Evolutionary conservation across 2,329 filamentous ascomycete species (phyloP).

Genomic region (Aspergillus nomiae): DNA sequence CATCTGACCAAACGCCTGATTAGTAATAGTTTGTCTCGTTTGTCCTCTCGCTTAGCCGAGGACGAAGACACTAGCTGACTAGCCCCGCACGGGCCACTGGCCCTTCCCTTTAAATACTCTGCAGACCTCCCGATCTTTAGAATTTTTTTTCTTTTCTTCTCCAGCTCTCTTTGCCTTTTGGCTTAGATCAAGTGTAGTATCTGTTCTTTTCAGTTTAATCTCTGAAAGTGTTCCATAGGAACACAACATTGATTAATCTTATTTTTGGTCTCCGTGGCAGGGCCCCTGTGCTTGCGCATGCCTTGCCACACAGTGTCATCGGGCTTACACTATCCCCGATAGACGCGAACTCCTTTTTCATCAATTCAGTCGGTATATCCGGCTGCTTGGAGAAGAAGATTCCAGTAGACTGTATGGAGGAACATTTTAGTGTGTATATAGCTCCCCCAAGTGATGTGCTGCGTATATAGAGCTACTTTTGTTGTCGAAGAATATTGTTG

Average conservation of each 20-base stretch:
- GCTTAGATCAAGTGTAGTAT: constrained; percentile 95
- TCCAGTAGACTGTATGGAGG: neutral
- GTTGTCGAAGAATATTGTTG: neutral
- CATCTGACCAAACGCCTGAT: constrained; percentile 9
- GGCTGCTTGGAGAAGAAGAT: constrained; percentile 60
- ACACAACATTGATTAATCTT: constrained; percentile 76
- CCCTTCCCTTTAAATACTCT: constrained; percentile 33
- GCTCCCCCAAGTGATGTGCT: neutral
- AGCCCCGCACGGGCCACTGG: constrained; percentile 22
- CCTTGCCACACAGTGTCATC: constrained; percentile 68
- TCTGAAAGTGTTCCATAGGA: constrained; percentile 77
- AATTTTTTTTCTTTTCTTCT: constrained; percentile 48
- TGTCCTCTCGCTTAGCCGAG: constrained; percentile 15
- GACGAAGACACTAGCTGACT: constrained; percentile 20
- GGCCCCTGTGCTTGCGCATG: constrained; percentile 75
- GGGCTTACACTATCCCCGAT: constrained; percentile 74
- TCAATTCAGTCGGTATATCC: constrained; percentile 57
- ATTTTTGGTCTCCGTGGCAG: constrained; percentile 66
- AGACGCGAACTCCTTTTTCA: constrained; percentile 68
- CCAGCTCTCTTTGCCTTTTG: constrained; percentile 58
- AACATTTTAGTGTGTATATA: neutral
- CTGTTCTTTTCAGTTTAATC: constrained; percentile 98
- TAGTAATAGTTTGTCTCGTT: neutral
- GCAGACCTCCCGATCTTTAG: constrained; percentile 25
- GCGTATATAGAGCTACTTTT: too few relatives aligned